Percentiles rank a stretch among this genome's conserved stretches.
These are phyloP conservation scores for Forsythia viridissima DNA, from an alignment of 257 asterid genomes.

Conservation along the genomic window DNA sequence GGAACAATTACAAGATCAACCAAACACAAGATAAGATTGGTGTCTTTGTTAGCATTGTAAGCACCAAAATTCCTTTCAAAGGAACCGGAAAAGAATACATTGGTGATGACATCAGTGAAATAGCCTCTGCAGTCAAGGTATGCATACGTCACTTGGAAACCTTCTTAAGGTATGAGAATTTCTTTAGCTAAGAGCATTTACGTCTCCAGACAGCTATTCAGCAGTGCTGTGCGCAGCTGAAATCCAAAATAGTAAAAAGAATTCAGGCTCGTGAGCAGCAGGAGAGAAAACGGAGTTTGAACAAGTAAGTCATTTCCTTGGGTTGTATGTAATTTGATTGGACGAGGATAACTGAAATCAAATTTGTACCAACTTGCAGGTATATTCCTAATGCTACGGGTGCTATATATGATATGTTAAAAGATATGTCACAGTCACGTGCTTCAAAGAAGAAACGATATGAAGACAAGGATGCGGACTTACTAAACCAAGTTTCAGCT, in stretches of 20 bases:
- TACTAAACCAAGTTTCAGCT: slow-evolving; percentile 63
- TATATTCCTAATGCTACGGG: slow-evolving; percentile 74
- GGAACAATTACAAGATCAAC: slow-evolving; percentile 90
- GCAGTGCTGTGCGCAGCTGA: slow-evolving; percentile 80
- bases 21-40: slow-evolving; percentile 91
- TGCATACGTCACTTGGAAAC: neutral
- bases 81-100: slow-evolving; percentile 96
- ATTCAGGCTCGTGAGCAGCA: slow-evolving; percentile 98
- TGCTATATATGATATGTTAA: slow-evolving; percentile 70
- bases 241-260: slow-evolving; percentile 79
- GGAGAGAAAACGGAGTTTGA: slow-evolving; percentile 87
- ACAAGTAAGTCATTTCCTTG: slow-evolving; percentile 51
- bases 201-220: slow-evolving; percentile 70
- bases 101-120: slow-evolving; percentile 94
- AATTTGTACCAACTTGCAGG: slow-evolving; percentile 44
- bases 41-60: slow-evolving; percentile 88
- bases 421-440: slow-evolving; percentile 56
- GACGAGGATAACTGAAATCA: slow-evolving; percentile 16
- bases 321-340: slow-evolving; percentile 23
- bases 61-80: slow-evolving; percentile 92
- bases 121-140: slow-evolving; percentile 93
- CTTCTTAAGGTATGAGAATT: neutral
- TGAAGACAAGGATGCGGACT: slow-evolving; percentile 56
- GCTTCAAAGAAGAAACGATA: slow-evolving; percentile 65
- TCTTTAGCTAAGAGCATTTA: slow-evolving; percentile 24